Percentiles rank a stretch among this genome's conserved stretches.
Conservation (phyloP, 2,329 filamentous ascomycete genomes). For the Fonsecaea monophora region DNA sequence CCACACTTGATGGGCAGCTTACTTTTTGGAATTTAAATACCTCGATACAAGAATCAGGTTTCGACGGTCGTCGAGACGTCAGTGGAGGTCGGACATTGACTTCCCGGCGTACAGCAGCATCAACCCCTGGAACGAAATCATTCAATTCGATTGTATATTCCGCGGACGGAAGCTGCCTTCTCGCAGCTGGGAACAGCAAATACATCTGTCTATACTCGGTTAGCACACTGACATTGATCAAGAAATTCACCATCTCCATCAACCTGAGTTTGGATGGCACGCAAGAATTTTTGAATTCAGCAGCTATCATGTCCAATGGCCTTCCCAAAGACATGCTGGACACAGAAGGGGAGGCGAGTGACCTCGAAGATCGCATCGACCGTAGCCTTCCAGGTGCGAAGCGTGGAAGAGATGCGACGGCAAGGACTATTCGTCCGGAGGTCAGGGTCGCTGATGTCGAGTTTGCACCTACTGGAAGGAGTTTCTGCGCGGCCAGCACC, state of each 20-base stretch:
- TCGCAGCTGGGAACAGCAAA: constrained; percentile 95
- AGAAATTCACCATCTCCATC: constrained; percentile 93
- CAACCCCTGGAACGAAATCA: constrained; percentile 85
- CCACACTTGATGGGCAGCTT: constrained; percentile 89
- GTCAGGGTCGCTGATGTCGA: constrained; percentile 83
- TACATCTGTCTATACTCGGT: constrained; percentile 99
- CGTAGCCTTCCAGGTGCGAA: constrained; percentile 81
- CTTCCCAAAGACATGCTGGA: constrained; percentile 79
- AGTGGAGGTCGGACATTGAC: constrained; percentile 88
- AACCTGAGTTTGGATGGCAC: constrained; percentile 96
- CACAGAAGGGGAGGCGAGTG: constrained; percentile 84
- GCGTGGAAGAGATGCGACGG: constrained; percentile 79
- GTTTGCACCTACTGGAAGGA: constrained; percentile 85
- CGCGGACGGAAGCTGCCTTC: constrained; percentile 85
- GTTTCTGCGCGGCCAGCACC: constrained; percentile 93
- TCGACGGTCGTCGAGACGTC: constrained; percentile 90
- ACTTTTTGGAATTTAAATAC: constrained; percentile 94
- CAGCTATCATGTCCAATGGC: constrained; percentile 86
- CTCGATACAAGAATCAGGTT: constrained; percentile 80
- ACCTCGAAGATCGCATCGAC: constrained; percentile 84
- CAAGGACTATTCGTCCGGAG: constrained; percentile 76
- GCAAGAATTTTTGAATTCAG: constrained; percentile 95
- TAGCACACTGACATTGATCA: constrained; percentile 84
- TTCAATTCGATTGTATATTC: constrained; percentile 91
- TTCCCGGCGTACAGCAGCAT: constrained; percentile 89